Base-by-base conservation (phyloP, 2,329 filamentous ascomycete genomes). In the Aspergillus chevalieri region DNA sequence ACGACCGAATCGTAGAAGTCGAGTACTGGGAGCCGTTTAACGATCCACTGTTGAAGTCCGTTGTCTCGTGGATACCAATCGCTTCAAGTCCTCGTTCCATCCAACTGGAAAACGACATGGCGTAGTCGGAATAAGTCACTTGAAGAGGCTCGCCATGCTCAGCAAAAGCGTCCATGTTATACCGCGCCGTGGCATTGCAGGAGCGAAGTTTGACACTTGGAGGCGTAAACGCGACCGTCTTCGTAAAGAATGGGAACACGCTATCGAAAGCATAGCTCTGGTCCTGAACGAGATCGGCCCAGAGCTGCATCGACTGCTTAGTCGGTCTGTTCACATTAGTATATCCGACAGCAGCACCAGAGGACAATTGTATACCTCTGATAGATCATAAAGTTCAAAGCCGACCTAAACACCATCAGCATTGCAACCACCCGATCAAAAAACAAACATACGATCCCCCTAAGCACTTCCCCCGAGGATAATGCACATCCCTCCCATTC, bases 1-100 rank as follows among this genome's bases (percentile, higher is more conserved):
- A 61, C 1, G 72, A 64, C 14, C 80, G 59, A 43, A 82, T 73
- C 0, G 75, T 79, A 55, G 81, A 70, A 4, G 71, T 65, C 10
- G 60, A 60, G 43, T 67, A 74, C 19, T 68, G 62, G 38, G 65
- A 63, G 4, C 75, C 76, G 3, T 68, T 47, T 2, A 79, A 57
- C 4, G 53, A 58, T 12, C 77, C 76, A 43, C 68, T 72, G 51
- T 72, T 71, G 52, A 76, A 74, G 24, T 70, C 74, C 4, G 59
- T 44, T 2, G 63, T 53, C 10, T 59, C 63, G 3, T 62, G 52
- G 6, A 79, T 54, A 0, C 76, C 75, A 17, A 74, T 62, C 2
- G 65, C 62, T 36, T 70, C 59, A 15, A 78, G 56, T 0, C 62
- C 74, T 33, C 56, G 50, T 15, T 54, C 61, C 26, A 62, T 63